Evolutionary conservation across 179 eudicot genomes (phyloP), one percentile per base, ranked within the genome.

Genomic region (Camellia oleifera): DNA sequence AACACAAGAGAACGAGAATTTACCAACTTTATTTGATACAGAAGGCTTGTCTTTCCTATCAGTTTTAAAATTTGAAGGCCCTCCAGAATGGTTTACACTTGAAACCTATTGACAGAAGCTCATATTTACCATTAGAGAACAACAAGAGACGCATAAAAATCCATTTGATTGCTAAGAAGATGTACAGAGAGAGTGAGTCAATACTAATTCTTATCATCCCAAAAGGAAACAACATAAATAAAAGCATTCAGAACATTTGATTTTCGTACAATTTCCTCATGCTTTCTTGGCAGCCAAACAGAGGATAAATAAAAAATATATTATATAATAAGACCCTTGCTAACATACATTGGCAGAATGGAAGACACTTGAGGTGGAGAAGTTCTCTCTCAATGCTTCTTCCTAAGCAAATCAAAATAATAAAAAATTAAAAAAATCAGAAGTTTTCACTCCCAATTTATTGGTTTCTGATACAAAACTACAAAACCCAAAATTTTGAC

Each of bases 341-440:
- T 50, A 13, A 78, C 66, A 54, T 81, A 83, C 88, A 76, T 83
- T 76, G n/a, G 52, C 52, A 7, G 77, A 46, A 83, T 32, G 20
- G 61, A 81, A 15, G 75, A 23, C 65, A 52, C 32, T 46, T n/a
- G 60, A 60, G 58, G 15, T 72, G 17, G 60, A 72, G 46, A 58
- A 81, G 60, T 79, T 76, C 72, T 86, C 86, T 64, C 44, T 63
- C 71, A 77, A 10, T 77, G 82, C 85, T 76, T 83, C 79, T 69
- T 84, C 76, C 86, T 86, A 48, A 80, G 60, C 18, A 4, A 69
- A 53, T 48, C 26, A 62, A 75, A 5, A 5, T 68, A 45, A 13
- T n/a, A 20, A 48, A 7, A 14, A 2, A 75, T 11, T 32, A 1
- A 32, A 32, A 32, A 32, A 17, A 18, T 53, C 32, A 65, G 60